These are phyloP conservation scores for Linnemannia hyalina DNA, from an alignment of 192 early-diverging fungal species.

Conservation along the genomic window DNA sequence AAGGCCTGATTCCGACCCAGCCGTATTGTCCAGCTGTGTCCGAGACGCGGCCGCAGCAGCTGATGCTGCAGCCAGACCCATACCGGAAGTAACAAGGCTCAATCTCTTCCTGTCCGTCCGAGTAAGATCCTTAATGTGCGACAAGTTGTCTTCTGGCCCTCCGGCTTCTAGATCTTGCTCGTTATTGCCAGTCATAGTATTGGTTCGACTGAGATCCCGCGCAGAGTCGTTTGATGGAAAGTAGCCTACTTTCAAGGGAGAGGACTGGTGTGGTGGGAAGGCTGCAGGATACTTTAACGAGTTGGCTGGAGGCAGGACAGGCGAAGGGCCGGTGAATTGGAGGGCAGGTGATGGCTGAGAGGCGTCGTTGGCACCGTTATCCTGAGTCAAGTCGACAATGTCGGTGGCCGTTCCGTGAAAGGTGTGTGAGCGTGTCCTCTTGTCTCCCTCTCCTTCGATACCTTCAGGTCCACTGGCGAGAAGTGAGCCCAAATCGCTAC, in stretches of 20 bases:
- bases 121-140: not conserved
- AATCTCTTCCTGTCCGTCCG: constrained; percentile 20
- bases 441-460: constrained; percentile 14
- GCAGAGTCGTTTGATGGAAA: not conserved
- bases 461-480: not conserved
- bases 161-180: constrained; percentile 8
- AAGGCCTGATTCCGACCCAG: not conserved
- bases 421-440: constrained; percentile 20
- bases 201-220: not conserved
- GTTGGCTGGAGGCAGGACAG: not conserved
- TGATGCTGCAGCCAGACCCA: constrained; percentile 31
- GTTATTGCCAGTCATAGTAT: not conserved
- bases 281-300: not conserved
- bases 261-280: constrained; percentile 23
- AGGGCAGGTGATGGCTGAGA: not conserved
- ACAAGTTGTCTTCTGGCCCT: not conserved
- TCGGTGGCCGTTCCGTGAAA: constrained; percentile 18
- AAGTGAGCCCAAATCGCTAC: constrained; percentile 34
- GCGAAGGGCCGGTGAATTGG: constrained; percentile 1
- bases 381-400: constrained; percentile 6
- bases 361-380: not conserved
- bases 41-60: not conserved
- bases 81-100: constrained; percentile 35
- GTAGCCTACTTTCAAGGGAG: constrained; percentile 2
- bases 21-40: constrained; percentile 3